Conservation (phyloP, 2,329 filamentous ascomycete genomes). For the Fusarium decemcellulare region DNA sequence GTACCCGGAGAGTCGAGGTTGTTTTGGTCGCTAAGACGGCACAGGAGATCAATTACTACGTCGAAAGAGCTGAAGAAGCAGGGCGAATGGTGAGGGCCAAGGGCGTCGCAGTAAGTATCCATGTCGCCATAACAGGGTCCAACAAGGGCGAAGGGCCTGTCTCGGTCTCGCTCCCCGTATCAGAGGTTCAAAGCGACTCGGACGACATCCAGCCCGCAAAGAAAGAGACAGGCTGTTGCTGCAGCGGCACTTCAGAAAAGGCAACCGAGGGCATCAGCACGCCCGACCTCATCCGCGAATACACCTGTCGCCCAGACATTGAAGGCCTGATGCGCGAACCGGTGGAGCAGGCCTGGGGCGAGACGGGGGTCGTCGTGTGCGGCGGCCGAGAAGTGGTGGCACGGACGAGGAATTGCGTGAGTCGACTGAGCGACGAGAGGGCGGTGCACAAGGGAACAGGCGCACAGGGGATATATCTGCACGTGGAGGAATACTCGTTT, state of each 20-base stretch:
- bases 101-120: constrained; percentile 65
- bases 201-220: constrained; percentile 35
- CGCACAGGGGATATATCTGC: constrained; percentile 72
- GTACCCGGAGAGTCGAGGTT: constrained; percentile 68
- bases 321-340: constrained; percentile 65
- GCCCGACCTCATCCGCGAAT: constrained; percentile 57
- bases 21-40: constrained; percentile 65
- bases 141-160: constrained; percentile 20
- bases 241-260: constrained; percentile 31
- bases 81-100: constrained; percentile 56
- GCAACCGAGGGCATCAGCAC: constrained; percentile 3
- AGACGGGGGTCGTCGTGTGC: constrained; percentile 74
- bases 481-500: constrained; percentile 73
- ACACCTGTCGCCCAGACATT: constrained; percentile 65
- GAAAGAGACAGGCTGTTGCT: constrained; percentile 41
- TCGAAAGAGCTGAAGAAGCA: constrained; percentile 62
- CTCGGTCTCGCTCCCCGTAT: constrained; percentile 50
- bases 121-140: constrained; percentile 66
- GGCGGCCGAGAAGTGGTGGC: constrained; percentile 70
- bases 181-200: constrained; percentile 33
- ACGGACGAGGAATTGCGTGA: constrained; percentile 68
- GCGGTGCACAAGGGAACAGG: constrained; percentile 76
- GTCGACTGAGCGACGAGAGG: constrained; percentile 70
- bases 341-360: constrained; percentile 71
- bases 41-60: constrained; percentile 70